Evolutionary conservation across 495 filamentous ascomycete genomes (phyloP).

Genomic region (Penicillium pulvis): DNA sequence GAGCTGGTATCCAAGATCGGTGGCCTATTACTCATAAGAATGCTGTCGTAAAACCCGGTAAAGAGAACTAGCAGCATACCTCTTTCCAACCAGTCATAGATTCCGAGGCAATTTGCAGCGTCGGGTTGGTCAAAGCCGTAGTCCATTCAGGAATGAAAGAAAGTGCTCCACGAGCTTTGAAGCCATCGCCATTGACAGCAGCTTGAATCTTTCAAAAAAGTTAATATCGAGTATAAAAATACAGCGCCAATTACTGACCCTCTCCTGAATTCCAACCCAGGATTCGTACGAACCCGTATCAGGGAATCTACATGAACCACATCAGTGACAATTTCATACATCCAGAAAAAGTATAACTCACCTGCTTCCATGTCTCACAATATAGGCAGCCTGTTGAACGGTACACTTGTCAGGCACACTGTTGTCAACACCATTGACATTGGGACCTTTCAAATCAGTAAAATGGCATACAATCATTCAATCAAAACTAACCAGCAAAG

Average conservation of each 20-base stretch:
- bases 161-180: constrained; percentile 42
- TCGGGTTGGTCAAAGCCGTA: constrained; percentile 50
- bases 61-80: constrained; percentile 11
- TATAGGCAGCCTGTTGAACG: constrained; percentile 56
- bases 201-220: constrained; percentile 38
- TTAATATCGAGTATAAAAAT: neutral
- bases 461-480: neutral
- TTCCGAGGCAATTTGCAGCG: constrained; percentile 50
- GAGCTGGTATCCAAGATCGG: constrained; percentile 25
- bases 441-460: constrained; percentile 43
- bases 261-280: constrained; percentile 49
- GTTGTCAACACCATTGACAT: constrained; percentile 52
- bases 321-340: constrained; percentile 2
- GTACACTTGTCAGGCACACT: constrained; percentile 51
- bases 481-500: constrained; percentile 27
- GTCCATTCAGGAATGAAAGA: constrained; percentile 56
- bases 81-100: constrained; percentile 60
- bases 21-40: constrained; percentile 24
- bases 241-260: constrained; percentile 29
- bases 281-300: constrained; percentile 55
- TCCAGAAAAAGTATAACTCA: constrained; percentile 24
- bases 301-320: constrained; percentile 28
- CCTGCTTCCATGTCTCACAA: constrained; percentile 58
- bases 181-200: constrained; percentile 28
- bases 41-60: neutral